Percentiles rank a stretch among this genome's conserved stretches.
These are phyloP conservation scores for Musa acuminata DNA, from an alignment of 176 grass and related monocot species.

Conservation along the genomic window DNA sequence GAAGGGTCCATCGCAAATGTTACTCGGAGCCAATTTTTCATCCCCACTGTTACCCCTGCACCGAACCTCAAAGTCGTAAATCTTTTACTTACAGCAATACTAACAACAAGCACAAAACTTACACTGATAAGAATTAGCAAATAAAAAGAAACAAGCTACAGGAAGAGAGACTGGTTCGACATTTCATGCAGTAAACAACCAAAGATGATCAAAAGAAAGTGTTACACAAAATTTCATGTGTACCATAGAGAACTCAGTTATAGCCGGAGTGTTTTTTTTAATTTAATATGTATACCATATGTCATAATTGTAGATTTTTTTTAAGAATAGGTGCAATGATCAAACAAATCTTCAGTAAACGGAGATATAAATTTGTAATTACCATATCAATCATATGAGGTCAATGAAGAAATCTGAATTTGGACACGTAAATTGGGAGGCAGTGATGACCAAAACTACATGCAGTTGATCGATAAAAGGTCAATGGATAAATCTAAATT, in stretches of 20 bases:
- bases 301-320: neutral
- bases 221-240: too few species aligned
- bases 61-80: neutral
- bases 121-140: neutral
- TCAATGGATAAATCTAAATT: neutral
- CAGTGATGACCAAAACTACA: neutral
- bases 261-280: neutral
- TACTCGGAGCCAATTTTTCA: conserved; percentile 58
- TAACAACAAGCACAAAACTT: neutral
- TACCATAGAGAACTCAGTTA: too few species aligned
- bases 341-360: neutral
- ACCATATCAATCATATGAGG: neutral
- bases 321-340: neutral
- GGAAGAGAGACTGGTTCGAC: neutral
- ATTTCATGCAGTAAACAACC: neutral
- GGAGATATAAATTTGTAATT: neutral
- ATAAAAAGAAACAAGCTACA: neutral
- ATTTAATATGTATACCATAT: neutral
- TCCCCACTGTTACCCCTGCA: conserved; percentile 48
- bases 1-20: conserved; percentile 43
- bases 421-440: neutral
- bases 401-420: neutral
- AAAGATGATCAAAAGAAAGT: neutral
- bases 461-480: neutral
- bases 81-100: too few species aligned